Evolutionary conservation across 345 rosid species (phyloP), one percentile per base, ranked within the genome.

Genomic region (Mercurialis annua): DNA sequence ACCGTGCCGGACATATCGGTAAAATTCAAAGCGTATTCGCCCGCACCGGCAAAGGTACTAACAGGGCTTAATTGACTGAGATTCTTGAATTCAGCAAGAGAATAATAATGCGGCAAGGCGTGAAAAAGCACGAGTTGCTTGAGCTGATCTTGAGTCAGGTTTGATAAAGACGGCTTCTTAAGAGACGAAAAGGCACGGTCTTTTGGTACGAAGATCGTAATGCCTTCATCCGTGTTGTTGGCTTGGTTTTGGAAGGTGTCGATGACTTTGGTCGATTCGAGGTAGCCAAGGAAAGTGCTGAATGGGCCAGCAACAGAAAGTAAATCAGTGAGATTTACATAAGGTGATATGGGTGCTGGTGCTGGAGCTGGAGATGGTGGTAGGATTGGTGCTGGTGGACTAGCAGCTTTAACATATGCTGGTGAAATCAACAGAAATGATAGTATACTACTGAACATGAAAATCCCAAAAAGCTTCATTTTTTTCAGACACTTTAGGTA

Each of bases 201-300:
- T 66, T 83, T 89, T 0, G 99, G 99, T 6, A 90, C 97, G 23
- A 95, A 95, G 59, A 95, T 80, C 8, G 99, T 94, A 55, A 94
- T 71, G 31, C 98, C 98, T 76, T 87, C 88, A 1, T 86, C 82
- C 0, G 95, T 89, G 73, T 85, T 84, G 87, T 93, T 93, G 68
- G 92, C 98, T 78, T 85, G 96, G 86, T 72, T 81, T 74, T 93
- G 97, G 81, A 93, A 84, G 33, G 95, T 90, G 15, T 85, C 92
- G 1, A 93, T 80, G 74, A 90, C 95, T 67, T 89, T 87, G 31
- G 92, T 81, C 20, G 96, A 84, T 59, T 74, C 64, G 30, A 93
- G 86, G 76, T 86, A 80, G 70, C 71, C 73, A 6, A 90, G 94
- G 83, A 93, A 89, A 7, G 87, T 89, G 55, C 80, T 77, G 82